A percentile compares a stretch with the other conserved stretches of the same genome.
phyloP scores from a whole-genome alignment of 345 rosid species.

The Citrus medica region DNA sequence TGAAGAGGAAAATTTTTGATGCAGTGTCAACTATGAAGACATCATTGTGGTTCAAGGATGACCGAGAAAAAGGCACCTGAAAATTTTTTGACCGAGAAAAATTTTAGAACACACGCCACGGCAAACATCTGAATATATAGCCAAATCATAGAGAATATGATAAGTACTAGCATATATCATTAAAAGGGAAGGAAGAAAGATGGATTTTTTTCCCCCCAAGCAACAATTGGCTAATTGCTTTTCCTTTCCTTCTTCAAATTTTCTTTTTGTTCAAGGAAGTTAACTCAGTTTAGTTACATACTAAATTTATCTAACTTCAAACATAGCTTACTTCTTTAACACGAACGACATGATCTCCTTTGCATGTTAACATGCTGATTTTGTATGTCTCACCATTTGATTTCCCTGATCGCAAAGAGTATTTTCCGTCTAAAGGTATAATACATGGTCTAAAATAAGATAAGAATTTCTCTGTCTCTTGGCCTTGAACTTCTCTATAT shows the following conservation, averaged over 20 bases:
- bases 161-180: not conserved
- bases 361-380: conserved; percentile 56
- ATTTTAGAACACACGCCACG: conserved; percentile 7
- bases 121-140: conserved; percentile 5
- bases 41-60: conserved; percentile 78
- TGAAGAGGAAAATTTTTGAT: conserved; percentile 77
- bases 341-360: conserved; percentile 76
- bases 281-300: not conserved
- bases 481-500: conserved; percentile 86
- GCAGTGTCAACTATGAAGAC: conserved; percentile 78
- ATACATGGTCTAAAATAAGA: conserved; percentile 88
- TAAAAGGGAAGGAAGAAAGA: not conserved
- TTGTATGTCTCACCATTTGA: conserved; percentile 37
- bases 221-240: not conserved
- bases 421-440: conserved; percentile 70
- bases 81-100: no score
- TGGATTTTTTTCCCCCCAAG: not conserved
- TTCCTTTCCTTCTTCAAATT: not conserved
- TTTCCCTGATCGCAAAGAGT: conserved; percentile 33
- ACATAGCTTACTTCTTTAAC: conserved; percentile 70
- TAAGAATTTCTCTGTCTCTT: conserved; percentile 71
- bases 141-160: not conserved
- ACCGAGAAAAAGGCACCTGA: conserved; percentile 79
- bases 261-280: not conserved
- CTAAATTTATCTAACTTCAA: conserved; percentile 8